These are phyloP conservation scores for Acacia acuminata DNA, from an alignment of 306 rosid species.

Conservation along the genomic window DNA sequence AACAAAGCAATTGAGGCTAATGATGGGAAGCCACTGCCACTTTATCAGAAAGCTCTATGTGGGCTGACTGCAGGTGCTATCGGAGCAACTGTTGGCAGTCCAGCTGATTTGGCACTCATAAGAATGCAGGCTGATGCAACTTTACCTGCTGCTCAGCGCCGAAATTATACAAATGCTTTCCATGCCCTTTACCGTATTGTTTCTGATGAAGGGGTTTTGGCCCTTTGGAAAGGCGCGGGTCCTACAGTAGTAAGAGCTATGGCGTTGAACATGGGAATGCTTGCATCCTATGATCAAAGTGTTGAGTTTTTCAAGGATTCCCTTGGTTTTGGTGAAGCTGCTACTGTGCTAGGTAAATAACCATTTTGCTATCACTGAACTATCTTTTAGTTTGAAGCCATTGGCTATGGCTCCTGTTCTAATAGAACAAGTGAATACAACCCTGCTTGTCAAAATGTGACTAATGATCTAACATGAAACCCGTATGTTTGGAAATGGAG, in stretches of 20 bases:
- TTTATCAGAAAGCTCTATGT: slow-evolving; percentile 95
- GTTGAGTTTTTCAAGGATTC: slow-evolving; percentile 90
- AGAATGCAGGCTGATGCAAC: slow-evolving; percentile 99
- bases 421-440: not conserved
- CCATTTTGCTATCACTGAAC: not conserved
- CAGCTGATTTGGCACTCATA: slow-evolving; percentile 95
- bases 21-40: slow-evolving; percentile 98
- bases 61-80: slow-evolving; percentile 99
- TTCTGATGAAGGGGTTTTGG: slow-evolving; percentile 86
- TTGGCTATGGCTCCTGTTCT: not conserved
- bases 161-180: slow-evolving; percentile 89
- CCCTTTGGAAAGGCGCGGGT: slow-evolving; percentile 99
- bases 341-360: slow-evolving; percentile 70
- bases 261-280: slow-evolving; percentile 99
- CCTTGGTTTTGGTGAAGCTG: slow-evolving; percentile 79
- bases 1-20: slow-evolving; percentile 91
- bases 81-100: slow-evolving; percentile 92
- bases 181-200: slow-evolving; percentile 88
- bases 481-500: not conserved
- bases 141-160: slow-evolving; percentile 85
- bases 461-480: not conserved
- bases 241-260: slow-evolving; percentile 98
- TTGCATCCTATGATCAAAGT: slow-evolving; percentile 95
- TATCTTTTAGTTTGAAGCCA: not conserved
- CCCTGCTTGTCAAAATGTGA: not conserved